Base-by-base conservation (phyloP, 2,329 filamentous ascomycete genomes). In the Trichoderma oligosporum region DNA sequence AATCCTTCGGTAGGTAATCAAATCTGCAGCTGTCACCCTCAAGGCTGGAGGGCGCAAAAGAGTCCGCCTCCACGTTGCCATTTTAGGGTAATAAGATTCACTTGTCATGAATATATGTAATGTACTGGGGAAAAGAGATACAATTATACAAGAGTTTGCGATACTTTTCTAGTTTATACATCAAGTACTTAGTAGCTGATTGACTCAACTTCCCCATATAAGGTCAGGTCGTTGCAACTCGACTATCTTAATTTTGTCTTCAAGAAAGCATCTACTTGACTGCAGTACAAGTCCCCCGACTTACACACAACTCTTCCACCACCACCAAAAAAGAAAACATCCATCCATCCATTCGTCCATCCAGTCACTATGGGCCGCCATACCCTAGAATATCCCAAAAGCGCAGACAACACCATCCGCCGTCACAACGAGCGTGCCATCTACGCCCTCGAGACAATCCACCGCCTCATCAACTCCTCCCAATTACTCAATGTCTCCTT, bases 401-500 rank as follows among this genome's bases (percentile, higher is more conserved):
- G 80, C 64, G 72, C 78, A 25, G 77, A 78, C 64, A 88, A 85
- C 71, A 87, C 82, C 24, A 81, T 89, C 61, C 88, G 88, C 63
- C 80, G 87, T 24, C 82, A 86, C 65, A 82, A 82, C 64, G 76
- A 82, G 60, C 78, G 83, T 74, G 87, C 86, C 48, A 80, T 79
- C 49, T 95, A 96, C 68, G 84, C 89, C 57, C 79, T 87, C 49
- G 77, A 83, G 46, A 82, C 84, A 7, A 89, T 95, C 67, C 88
- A 95, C 70, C 70, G 73, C 58, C 87, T 95, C 66, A 77, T 96
- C 72, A 91, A 93, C 72, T 78, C 78, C 18, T 82, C 82, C n/a
- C 84, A 83, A 35, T 81, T 95, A 48, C 78, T 94, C 14, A 86
- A 95, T 73, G 85, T 95, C 65, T 91, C 89, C 61, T 95, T 95